Evolutionary conservation across 331 rosid genomes (phyloP).

Genomic region (Spiraea crenata): DNA sequence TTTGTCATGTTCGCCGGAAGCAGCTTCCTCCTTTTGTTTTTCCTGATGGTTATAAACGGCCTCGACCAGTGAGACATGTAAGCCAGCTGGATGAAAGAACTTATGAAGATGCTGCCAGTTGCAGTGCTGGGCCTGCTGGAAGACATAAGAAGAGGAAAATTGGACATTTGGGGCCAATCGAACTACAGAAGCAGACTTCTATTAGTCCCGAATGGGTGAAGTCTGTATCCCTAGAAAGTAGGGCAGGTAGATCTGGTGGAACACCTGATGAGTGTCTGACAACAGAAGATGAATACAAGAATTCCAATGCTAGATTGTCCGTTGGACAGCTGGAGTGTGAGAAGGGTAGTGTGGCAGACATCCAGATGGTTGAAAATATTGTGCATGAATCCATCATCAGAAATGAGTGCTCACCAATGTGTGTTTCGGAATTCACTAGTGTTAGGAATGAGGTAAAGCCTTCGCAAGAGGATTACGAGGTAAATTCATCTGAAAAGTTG

Average conservation of each 20-base stretch:
- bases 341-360: slow-evolving; percentile 22
- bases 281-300: slow-evolving; percentile 32
- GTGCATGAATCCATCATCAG: slow-evolving; percentile 26
- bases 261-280: slow-evolving; percentile 41
- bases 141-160: slow-evolving; percentile 68
- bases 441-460: slow-evolving; percentile 49
- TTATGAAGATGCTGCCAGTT: slow-evolving; percentile 40
- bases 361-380: slow-evolving; percentile 32
- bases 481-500: slow-evolving; percentile 47
- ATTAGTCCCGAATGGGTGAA: slow-evolving; percentile 52
- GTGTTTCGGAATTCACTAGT: slow-evolving; percentile 14
- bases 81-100: slow-evolving; percentile 45
- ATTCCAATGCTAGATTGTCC: slow-evolving; percentile 40
- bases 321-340: slow-evolving; percentile 40
- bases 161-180: slow-evolving; percentile 36
- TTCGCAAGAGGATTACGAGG: slow-evolving; percentile 42
- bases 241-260: slow-evolving; percentile 44
- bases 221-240: slow-evolving; percentile 44
- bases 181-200: slow-evolving; percentile 53
- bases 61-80: slow-evolving; percentile 51
- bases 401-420: slow-evolving; percentile 29
- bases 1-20: slow-evolving; percentile 95
- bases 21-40: slow-evolving; percentile 89
- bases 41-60: slow-evolving; percentile 77
- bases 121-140: slow-evolving; percentile 51